Conservation (phyloP, 2,329 filamentous ascomycete genomes). For the Stemphylium beticola region DNA sequence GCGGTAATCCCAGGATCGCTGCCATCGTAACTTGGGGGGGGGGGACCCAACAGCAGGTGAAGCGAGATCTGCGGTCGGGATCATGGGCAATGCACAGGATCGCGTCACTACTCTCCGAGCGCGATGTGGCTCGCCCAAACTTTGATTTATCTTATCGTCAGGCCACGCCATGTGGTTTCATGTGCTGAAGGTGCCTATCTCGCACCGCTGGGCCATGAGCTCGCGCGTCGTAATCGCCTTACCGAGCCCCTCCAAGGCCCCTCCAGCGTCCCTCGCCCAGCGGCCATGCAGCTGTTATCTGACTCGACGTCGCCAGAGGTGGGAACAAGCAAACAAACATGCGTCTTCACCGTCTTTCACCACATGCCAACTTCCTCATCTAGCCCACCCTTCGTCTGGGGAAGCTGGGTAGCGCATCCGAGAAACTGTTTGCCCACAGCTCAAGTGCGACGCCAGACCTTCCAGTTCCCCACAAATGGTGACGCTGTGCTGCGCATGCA, state of each 20-base stretch:
- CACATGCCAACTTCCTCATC: conserved; percentile 29
- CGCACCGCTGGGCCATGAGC: too few species aligned
- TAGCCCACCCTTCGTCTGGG: conserved; percentile 32
- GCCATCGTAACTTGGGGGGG: conserved; percentile 9
- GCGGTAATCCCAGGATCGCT: conserved; percentile 13
- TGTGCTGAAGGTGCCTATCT: not conserved
- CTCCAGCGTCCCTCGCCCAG: conserved; percentile 1
- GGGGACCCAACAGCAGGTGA: conserved; percentile 22
- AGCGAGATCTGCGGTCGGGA: conserved; percentile 25
- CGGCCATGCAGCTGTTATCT: conserved; percentile 18
- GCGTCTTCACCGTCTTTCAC: conserved; percentile 26
- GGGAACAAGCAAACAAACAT: conserved; percentile 28
- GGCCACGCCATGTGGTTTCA: conserved; percentile 14
- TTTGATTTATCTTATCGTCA: conserved; percentile 12
- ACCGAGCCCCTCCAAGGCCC: conserved; percentile 1
- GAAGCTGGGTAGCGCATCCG: conserved; percentile 39
- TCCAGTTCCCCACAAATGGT: conserved; percentile 44
- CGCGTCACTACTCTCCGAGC: conserved; percentile 8
- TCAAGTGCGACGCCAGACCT: conserved; percentile 31
- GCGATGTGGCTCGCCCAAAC: conserved; percentile 11
- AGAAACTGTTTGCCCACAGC: conserved; percentile 27
- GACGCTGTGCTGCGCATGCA: conserved; percentile 38
- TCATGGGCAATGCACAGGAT: conserved; percentile 17
- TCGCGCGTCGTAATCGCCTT: conserved; percentile 17
- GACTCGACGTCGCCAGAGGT: conserved; percentile 9